Base-by-base conservation (phyloP, 164 flowering plant genomes). In the Protea cynaroides region DNA sequence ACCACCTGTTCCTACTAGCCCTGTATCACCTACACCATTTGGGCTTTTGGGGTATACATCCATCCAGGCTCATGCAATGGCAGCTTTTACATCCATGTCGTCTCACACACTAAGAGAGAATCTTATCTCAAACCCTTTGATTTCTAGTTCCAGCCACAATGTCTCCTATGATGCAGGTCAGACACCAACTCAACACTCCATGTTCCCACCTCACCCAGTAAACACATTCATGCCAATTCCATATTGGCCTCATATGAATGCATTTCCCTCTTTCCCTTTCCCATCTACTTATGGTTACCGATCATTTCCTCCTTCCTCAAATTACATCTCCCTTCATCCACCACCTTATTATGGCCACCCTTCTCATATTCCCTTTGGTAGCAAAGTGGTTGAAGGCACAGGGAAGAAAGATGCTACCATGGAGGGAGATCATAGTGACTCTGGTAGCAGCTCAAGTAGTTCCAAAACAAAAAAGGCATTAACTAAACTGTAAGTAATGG, bases 381-480 rank as follows among this genome's bases (percentile, higher is more conserved):
- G 75, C 19, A 70, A 66, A 22, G 56, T 46, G 19, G 59, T 57
- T 25, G 71, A 64, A 71, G 70, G 24, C 25, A 23, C 11, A 19
- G 65, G 24, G 60, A 71, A 73, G 73, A 68, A 64, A 64, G 69
- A 61, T n/a, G 66, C 52, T 57, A 66, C 59, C 40, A 15, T 34
- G 23, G 76, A 65, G 59, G 80, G 69, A 61, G 64, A 70, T 43
- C 76, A 71, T 25, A 67, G 66, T 43, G 75, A 79, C 52, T 74
- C 83, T 52, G 78, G 65, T 56, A 77, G 79, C 71, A 79, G 74
- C 74, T 79, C 84, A 59, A 72, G 75, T 68, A 68, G 69, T 51
- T 69, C 69, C 17, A 77, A 76, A 25, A 63, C 73, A 14, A 71
- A 71, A 59, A 47, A 67, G 56, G 56, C 54, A n/a, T 63, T 9